Conservation (phyloP, 352 stramenopile species). For the Blastocystis sp. region DNA sequence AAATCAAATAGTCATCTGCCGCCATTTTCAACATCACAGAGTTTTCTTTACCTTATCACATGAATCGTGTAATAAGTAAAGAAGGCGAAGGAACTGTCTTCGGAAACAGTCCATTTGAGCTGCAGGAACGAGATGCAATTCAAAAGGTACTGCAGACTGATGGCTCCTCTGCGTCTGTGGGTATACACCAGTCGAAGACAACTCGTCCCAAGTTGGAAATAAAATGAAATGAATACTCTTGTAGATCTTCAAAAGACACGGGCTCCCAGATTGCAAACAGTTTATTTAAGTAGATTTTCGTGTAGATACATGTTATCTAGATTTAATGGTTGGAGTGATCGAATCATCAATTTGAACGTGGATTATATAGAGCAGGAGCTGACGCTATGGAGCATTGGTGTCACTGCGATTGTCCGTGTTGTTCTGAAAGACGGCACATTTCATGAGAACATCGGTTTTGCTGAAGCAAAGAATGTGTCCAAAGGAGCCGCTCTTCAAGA, state of each 20-base stretch:
- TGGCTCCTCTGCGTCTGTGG: background rate
- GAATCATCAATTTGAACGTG: constrained; percentile 42
- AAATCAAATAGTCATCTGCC: background rate
- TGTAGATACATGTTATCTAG: background rate
- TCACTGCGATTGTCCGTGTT: constrained; percentile 41
- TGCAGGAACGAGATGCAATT: background rate
- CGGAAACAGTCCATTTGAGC: background rate
- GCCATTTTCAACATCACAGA: background rate
- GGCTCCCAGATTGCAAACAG: background rate
- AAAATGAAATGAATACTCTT: background rate
- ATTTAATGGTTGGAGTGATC: constrained; percentile 56
- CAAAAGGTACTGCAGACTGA: background rate
- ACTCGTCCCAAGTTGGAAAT: background rate
- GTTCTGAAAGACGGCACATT: constrained; percentile 34
- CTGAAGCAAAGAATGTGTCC: background rate
- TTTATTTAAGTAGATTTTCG: background rate
- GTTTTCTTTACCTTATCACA: background rate
- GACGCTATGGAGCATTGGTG: constrained; percentile 12
- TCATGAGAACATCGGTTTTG: constrained; percentile 43
- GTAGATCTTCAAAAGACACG: background rate
- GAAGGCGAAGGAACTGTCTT: background rate
- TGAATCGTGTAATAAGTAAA: background rate
- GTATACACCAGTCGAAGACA: background rate
- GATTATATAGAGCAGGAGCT: constrained; percentile 38
- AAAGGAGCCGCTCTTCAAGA: constrained; percentile 27